These are phyloP conservation scores for Hordeum vulgare DNA, from an alignment of 176 grass and related monocot genomes.

Conservation along the genomic window DNA sequence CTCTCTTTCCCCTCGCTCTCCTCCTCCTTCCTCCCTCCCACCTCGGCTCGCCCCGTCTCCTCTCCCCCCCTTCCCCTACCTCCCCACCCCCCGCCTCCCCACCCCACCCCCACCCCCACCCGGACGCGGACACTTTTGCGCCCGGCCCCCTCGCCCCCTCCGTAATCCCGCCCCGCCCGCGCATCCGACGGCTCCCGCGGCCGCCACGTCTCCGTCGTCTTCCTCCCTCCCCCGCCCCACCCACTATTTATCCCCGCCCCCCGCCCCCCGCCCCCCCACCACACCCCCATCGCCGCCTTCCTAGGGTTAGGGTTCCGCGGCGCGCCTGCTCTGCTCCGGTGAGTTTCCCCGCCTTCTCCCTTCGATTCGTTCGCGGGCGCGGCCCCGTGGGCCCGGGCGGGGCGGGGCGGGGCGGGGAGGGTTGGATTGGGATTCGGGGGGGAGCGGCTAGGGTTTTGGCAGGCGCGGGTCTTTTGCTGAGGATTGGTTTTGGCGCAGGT, in stretches of 20 bases:
- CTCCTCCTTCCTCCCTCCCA: neutral
- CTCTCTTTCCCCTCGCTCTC: slow-evolving; percentile 13
- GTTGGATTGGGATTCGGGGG: neutral
- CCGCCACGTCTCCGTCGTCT: slow-evolving; percentile 53
- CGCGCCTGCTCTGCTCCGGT: slow-evolving; percentile 13
- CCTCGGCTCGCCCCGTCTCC: neutral
- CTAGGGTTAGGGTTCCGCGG: slow-evolving; percentile 48
- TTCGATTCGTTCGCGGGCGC: neutral
- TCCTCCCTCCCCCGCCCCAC: slow-evolving; percentile 44
- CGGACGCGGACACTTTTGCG: slow-evolving; percentile 23
- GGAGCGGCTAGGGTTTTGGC: slow-evolving; percentile 61
- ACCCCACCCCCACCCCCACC: too few relatives aligned
- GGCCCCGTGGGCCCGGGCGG: too few relatives aligned
- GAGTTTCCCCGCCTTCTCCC: neutral
- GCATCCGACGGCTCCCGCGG: slow-evolving; percentile 32
- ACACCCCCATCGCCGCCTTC: neutral
- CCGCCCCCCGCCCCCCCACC: neutral
- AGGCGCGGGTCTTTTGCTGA: neutral
- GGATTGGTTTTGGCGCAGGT: neutral
- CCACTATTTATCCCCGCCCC: slow-evolving; percentile 54
- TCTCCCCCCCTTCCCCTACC: neutral
- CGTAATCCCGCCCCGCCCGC: neutral
- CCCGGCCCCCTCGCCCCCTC: neutral
- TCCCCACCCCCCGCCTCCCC: neutral
- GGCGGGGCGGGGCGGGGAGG: neutral